Evolutionary conservation across 2,329 filamentous ascomycete genomes (phyloP).

Genomic region (Metarhizium robertsii): DNA sequence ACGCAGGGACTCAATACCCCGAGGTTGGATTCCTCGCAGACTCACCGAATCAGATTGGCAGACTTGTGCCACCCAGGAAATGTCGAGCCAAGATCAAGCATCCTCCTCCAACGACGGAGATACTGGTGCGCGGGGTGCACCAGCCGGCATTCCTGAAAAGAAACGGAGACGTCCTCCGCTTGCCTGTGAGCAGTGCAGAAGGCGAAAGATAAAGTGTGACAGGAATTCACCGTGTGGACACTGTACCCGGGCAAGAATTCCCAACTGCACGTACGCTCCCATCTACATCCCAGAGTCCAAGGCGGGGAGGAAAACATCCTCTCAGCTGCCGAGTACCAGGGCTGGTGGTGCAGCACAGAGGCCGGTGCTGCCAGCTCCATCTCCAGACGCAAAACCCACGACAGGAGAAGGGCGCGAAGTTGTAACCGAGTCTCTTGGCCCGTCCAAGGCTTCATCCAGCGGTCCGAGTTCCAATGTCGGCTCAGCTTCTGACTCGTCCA

Average conservation of each 20-base stretch:
- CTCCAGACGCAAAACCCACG: not conserved
- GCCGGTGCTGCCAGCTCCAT: not conserved
- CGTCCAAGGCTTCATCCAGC: slow-evolving; percentile 12
- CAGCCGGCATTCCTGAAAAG: slow-evolving; percentile 16
- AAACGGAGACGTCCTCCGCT: slow-evolving; percentile 30
- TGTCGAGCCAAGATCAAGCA: not conserved
- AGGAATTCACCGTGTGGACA: slow-evolving; percentile 49
- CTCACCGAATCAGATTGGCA: not conserved
- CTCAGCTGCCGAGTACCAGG: not conserved
- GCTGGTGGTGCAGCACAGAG: not conserved
- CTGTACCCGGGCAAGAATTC: slow-evolving; percentile 46
- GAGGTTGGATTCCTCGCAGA: not conserved
- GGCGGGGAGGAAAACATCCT: slow-evolving; percentile 7
- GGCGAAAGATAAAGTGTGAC: slow-evolving; percentile 53
- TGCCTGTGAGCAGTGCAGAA: slow-evolving; percentile 49
- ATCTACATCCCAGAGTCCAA: slow-evolving; percentile 22
- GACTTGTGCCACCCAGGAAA: not conserved
- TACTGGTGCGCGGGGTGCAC: not conserved
- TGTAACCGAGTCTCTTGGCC: not conserved
- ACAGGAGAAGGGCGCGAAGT: not conserved
- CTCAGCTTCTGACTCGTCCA: slow-evolving; percentile 16
- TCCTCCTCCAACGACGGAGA: not conserved
- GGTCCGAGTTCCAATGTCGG: slow-evolving; percentile 16
- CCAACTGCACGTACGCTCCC: slow-evolving; percentile 43
- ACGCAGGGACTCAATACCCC: not conserved